Evolutionary conservation across 164 flowering plant genomes (phyloP), one percentile per base, ranked within the genome.

Genomic region (Magnolia kwangsiensis): DNA sequence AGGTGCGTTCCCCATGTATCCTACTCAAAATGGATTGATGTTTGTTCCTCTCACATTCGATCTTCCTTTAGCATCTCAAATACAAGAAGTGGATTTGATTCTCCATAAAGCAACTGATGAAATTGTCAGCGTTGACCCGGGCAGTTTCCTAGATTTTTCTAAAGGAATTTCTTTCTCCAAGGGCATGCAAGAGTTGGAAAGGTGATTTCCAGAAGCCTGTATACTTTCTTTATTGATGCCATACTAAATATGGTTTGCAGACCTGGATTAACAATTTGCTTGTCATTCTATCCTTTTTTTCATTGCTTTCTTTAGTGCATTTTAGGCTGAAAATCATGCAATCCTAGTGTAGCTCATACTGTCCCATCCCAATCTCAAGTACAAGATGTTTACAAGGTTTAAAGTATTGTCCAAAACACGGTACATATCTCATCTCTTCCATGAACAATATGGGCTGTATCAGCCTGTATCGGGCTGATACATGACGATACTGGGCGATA

Each of bases 91-190:
- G 78, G 97, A 95, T 78, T 78, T 86, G 11, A 77, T 95, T 84
- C 90, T 95, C 76, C 98, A 93, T 71, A 95, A 93, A 84, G 98
- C 95, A 74, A 95, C 97, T 20, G 98, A 95, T 85, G 97, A 95
- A 76, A 91, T 95, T 72, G n/a, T 85, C 58, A 84, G 88, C 51
- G 67, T 95, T 76, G 89, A 88, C 16, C 74, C 87, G 80, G 80
- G 75, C 59, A 78, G 69, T 72, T 81, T 85, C 69, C 77, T 82
- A 72, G 83, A 79, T 67, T 50, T 75, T 59, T 59, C 84, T 37
- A 58, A 67, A 79, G 84, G 72, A 74, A 74, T 90, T 71, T 82
- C 81, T 74, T 94, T 76, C 84, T 85, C 90, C 24, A 75, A 73
- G 50, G 90, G 95, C 72, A 86, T 94, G 91, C 86, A 88, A 80